phyloP scores from a whole-genome alignment of 441 rosid genomes.

The Hura crepitans region DNA sequence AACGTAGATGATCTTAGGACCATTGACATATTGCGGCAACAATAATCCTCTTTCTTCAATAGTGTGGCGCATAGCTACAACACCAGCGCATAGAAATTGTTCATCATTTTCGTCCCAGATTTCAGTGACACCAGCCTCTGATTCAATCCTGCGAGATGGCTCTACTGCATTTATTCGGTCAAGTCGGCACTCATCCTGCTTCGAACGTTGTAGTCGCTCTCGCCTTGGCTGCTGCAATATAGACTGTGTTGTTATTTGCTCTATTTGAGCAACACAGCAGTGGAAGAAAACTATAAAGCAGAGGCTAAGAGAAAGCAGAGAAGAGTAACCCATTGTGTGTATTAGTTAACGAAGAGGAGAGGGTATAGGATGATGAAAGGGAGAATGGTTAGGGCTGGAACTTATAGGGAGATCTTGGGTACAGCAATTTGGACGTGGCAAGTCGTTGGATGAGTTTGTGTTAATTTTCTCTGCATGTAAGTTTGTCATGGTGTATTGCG shows the following conservation, averaged over 20 bases:
- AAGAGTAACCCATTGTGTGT: constrained; percentile 19
- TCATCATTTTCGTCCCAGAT: constrained; percentile 37
- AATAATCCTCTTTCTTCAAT: constrained; percentile 35
- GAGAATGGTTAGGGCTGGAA: background rate
- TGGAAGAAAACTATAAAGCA: constrained; percentile 32
- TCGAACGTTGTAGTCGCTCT: constrained; percentile 16
- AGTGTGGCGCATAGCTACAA: constrained; percentile 29
- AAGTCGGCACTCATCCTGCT: constrained; percentile 47
- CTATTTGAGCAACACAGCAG: constrained; percentile 26
- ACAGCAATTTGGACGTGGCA: constrained; percentile 22
- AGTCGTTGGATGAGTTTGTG: background rate
- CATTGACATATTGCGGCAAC: constrained; percentile 33
- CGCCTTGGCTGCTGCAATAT: background rate
- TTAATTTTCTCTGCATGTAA: constrained; percentile 9
- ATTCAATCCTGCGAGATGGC: constrained; percentile 42
- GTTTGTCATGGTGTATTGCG: constrained; percentile 9
- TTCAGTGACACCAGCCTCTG: constrained; percentile 43
- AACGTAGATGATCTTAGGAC: constrained; percentile 34
- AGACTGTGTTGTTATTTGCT: constrained; percentile 1
- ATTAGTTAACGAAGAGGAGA: background rate
- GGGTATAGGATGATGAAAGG: background rate
- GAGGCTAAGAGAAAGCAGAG: constrained; percentile 25
- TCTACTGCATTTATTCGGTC: constrained; percentile 47
- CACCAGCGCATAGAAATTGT: constrained; percentile 44
- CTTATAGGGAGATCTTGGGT: constrained; percentile 22